Base-by-base conservation (phyloP, 2,329 filamentous ascomycete species). In the Penicillium capsulatum region DNA sequence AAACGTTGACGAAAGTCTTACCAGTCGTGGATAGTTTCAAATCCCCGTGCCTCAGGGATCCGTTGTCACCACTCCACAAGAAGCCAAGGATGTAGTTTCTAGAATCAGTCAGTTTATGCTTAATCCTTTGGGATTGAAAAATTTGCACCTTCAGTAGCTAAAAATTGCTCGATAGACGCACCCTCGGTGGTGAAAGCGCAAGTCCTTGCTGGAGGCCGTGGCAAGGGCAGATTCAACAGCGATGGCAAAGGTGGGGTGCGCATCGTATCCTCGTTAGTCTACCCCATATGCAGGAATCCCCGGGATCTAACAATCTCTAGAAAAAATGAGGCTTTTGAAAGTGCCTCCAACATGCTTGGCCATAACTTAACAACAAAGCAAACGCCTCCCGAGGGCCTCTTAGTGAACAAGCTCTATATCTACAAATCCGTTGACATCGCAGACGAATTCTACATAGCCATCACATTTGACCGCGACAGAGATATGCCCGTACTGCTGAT, bases 391-490 rank as follows among this genome's bases (percentile, higher is more conserved):
- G 36, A 34, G 0, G 59, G 59, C 3, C 48, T 63, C 2, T 38
- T 46, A 0, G 56, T 65, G 3, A 55, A 58, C 0, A 60, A 63
- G 13, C 35, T 72, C 0, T 67, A 66, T 37, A 57, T 72, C 13
- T 55, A 63, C 17, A 59, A 71, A 48, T 27, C 47, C 0, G 34
- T 65, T 0, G 27, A 58, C 5, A 45, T 56, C 11, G 55, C 57
- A 0, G 45, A 63, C 2, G 55, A 64, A 34, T 74, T 63, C 59
- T 70, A 69, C 37, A 34, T 74, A 0, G 59, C 63, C 5, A 57
- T 74, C 33, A 64, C 64, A 0, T 59, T 75, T 26, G 68, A 74
- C 31, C 67, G 71, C 3, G 63, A 69, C n/a, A 57, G 54, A 10
- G 64, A 53, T 34, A 53, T 50, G 9, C 71, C 71, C 0, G 50